Conservation (phyloP, 345 rosid genomes). For the Lepidium sativum region DNA sequence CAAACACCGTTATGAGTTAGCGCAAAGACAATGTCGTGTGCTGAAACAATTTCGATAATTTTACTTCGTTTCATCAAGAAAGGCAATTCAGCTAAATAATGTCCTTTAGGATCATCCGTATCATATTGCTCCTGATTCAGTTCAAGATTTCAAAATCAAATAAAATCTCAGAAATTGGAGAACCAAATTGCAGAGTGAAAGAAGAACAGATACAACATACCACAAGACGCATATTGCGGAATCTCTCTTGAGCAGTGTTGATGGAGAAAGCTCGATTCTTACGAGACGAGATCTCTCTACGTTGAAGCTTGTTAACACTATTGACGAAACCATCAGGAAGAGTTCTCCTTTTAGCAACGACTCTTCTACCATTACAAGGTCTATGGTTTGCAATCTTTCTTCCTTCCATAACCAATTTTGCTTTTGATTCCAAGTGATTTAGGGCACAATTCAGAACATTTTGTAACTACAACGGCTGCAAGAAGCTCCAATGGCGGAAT, state of each 20-base stretch:
- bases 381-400: conserved; percentile 50
- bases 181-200: background rate
- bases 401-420: conserved; percentile 30
- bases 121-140: conserved; percentile 69
- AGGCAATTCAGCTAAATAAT: conserved; percentile 50
- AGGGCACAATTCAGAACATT: background rate
- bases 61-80: conserved; percentile 72
- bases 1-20: conserved; percentile 88
- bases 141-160: background rate
- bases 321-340: conserved; percentile 53
- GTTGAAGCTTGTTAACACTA: conserved; percentile 79
- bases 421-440: background rate
- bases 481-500: background rate
- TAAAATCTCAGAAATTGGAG: background rate
- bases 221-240: conserved; percentile 80
- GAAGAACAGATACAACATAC: background rate
- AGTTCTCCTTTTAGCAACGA: conserved; percentile 50
- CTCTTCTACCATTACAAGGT: conserved; percentile 51
- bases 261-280: conserved; percentile 69
- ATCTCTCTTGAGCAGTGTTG: conserved; percentile 74
- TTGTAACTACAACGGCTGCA: background rate
- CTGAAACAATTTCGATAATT: conserved; percentile 86
- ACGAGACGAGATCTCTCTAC: conserved; percentile 71
- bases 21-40: conserved; percentile 76
- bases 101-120: conserved; percentile 82